Evolutionary conservation across 495 filamentous ascomycete genomes (phyloP), one percentile per base, ranked within the genome.

Genomic region (Tetracladium marchalianum): DNA sequence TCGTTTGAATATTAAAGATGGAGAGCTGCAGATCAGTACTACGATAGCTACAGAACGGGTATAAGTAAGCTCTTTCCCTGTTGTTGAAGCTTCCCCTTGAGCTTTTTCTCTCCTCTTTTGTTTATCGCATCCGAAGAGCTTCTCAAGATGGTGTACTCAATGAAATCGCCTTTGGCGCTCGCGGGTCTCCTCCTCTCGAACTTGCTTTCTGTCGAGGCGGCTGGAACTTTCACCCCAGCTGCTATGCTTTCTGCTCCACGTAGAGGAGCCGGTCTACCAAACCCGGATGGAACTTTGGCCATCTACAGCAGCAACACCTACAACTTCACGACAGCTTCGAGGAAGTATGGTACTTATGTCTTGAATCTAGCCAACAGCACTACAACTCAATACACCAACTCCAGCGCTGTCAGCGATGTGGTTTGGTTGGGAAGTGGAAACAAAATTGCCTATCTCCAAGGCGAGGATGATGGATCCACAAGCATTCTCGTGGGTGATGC

Each of bases 171-270:
- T 13, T 12, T 44, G n/a, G 33, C 41, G 7, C 27, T 44, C 11
- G 41, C 22, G 13, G 31, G 15, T 35, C 19, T 42, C 39, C 17
- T 42, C 10, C 39, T 42, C 18, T 42, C 39, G 39, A 31, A 27
- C 19, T 16, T 24, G 16, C 2, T 44, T 13, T 11, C 41, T 34
- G 16, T 19, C 8, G 15, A n/a, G 13, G 32, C 32, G 4, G 72
- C 77, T 6, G 73, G 72, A 57, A 79, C 77, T 53, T 85, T 87
- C 63, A 84, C 77, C 1, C 82, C 82, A 11, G 77, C 84, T 77
- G 81, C 87, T 36, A 76, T 95, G 47, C 78, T 95, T 53, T 80
- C 81, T 57, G 85, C 87, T 12, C 85, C 89, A 31, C 77, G 89
- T 38, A 79, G 89, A 37, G 84, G 83, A 35, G 58, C 78, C 16